Evolutionary conservation across 73 alveolate genomes (phyloP), one percentile per base, ranked within the genome.

Genomic region (Breviolum minutum): DNA sequence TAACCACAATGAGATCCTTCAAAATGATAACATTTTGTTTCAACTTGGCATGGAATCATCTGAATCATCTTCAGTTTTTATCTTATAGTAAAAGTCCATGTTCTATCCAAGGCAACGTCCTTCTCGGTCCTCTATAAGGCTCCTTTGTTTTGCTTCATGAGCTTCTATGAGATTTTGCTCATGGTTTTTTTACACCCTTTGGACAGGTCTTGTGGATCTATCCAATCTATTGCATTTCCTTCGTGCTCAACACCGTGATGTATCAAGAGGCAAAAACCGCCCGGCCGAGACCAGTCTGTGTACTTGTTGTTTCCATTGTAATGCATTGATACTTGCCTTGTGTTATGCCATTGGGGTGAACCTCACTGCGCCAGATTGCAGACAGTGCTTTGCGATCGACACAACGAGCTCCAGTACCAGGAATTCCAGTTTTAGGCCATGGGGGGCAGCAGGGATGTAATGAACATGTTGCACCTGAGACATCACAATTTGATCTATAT

Each of bases 211-310:
- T 92, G 48, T 92, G 98, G 98, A 92, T 92, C 70, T 92, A 92
- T 24, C 98, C 98, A 40, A 92, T 92, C 98, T 92, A 92, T 68
- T 92, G 98, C 86, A 92, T 92, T 80, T 92, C 98, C 66, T 92
- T 92, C 48, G 98, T 92, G 90, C 90, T 92, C 69, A 92, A 92
- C 98, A 92, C 98, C 16, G 98, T 92, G 80, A 92, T 92, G 98
- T 92, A 92, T 48, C 98, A 92, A 29, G 98, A 92, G 98, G 98
- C 98, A 19, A 20, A 26, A 40, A 3, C 54, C 54, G 54, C 54
- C 5, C 3, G 54, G 54, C 54, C 54, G 54, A 40, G 54, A 40
- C 54, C 54, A 40, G 54, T 2, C 54, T 40, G 54, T 40, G 54
- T 40, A 40, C 54, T 40, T 40, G 54, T 40, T 40, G 54, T 40